phyloP scores from a whole-genome alignment of 2,329 filamentous ascomycete genomes.

The Colletotrichum orchidophilum region DNA sequence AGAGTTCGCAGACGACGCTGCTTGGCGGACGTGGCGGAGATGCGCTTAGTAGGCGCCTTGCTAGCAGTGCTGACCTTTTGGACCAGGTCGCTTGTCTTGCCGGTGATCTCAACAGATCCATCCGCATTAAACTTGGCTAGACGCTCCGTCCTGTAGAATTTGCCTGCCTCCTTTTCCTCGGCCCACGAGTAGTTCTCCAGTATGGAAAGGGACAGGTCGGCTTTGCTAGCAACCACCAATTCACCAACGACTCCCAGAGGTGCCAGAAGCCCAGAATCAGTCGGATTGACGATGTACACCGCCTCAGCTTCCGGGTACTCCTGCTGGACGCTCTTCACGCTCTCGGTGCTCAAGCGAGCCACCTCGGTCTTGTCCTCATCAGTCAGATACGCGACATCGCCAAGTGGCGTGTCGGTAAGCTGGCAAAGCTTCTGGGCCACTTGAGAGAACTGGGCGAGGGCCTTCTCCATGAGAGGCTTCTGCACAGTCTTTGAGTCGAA shows the following conservation, averaged over 20 bases:
- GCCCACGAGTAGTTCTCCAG: slow-evolving; percentile 43
- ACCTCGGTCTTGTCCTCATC: slow-evolving; percentile 47
- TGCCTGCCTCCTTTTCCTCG: slow-evolving; percentile 35
- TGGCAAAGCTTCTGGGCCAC: slow-evolving; percentile 61
- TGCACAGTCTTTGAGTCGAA: slow-evolving; percentile 71
- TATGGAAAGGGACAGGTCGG: slow-evolving; percentile 38
- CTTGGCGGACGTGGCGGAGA: slow-evolving; percentile 51
- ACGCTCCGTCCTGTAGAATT: slow-evolving; percentile 51
- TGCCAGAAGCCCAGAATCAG: slow-evolving; percentile 45
- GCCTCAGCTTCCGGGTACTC: slow-evolving; percentile 41
- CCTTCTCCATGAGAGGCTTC: slow-evolving; percentile 60
- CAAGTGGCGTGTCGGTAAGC: slow-evolving; percentile 42
- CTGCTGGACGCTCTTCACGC: slow-evolving; percentile 36
- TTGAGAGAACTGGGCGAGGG: slow-evolving; percentile 60
- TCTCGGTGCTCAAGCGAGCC: slow-evolving; percentile 38
- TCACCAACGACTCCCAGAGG: slow-evolving; percentile 55
- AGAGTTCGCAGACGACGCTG: slow-evolving; percentile 55
- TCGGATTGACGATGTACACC: slow-evolving; percentile 52
- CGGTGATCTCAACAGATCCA: slow-evolving; percentile 43
- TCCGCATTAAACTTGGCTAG: slow-evolving; percentile 49
- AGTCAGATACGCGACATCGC: slow-evolving; percentile 46
- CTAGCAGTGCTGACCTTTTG: slow-evolving; percentile 19
- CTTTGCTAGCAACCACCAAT: slow-evolving; percentile 49
- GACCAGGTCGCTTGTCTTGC: slow-evolving; percentile 34
- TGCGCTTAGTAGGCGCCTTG: slow-evolving; percentile 39